These are phyloP conservation scores for Ustilago bromivora DNA, from an alignment of 1,284 basidiomycete species.

Conservation along the genomic window DNA sequence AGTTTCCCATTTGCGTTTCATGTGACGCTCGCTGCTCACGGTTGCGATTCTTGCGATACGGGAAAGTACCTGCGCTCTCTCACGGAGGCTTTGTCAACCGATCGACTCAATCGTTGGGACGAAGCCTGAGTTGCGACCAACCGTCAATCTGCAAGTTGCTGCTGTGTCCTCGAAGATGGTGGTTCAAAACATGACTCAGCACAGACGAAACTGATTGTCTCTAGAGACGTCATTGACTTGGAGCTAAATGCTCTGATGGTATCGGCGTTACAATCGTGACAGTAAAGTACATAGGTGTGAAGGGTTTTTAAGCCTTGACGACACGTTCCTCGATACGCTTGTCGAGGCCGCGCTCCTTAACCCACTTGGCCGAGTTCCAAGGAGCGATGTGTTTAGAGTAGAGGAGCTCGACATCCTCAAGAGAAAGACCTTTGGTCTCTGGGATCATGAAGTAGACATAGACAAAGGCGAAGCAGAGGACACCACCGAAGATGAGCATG, in stretches of 20 bases:
- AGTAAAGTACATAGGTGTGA: conserved; percentile 5
- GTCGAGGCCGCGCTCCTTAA: conserved; percentile 39
- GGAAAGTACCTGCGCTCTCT: background rate
- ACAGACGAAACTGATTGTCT: background rate
- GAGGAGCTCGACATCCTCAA: conserved; percentile 77
- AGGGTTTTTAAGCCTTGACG: conserved; percentile 15
- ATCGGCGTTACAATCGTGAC: conserved; percentile 4
- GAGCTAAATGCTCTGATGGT: conserved; percentile 4
- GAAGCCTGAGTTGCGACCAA: no score
- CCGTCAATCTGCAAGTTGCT: no score
- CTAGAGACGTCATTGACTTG: background rate
- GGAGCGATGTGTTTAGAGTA: conserved; percentile 48
- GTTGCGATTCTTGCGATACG: background rate
- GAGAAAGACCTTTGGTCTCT: conserved; percentile 80
- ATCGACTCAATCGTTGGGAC: no score
- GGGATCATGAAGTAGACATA: conserved; percentile 76
- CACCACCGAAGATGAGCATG: conserved; percentile 78
- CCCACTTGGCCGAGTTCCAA: conserved; percentile 42
- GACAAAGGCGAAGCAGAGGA: conserved; percentile 73
- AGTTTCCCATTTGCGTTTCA: no score
- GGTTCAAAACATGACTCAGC: background rate
- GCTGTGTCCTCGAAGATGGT: background rate
- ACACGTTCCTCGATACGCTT: conserved; percentile 26
- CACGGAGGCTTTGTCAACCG: background rate
- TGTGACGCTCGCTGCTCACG: no score